Evolutionary conservation across 2,329 filamentous ascomycete species (phyloP).

Genomic region (Fusarium abutilonis): DNA sequence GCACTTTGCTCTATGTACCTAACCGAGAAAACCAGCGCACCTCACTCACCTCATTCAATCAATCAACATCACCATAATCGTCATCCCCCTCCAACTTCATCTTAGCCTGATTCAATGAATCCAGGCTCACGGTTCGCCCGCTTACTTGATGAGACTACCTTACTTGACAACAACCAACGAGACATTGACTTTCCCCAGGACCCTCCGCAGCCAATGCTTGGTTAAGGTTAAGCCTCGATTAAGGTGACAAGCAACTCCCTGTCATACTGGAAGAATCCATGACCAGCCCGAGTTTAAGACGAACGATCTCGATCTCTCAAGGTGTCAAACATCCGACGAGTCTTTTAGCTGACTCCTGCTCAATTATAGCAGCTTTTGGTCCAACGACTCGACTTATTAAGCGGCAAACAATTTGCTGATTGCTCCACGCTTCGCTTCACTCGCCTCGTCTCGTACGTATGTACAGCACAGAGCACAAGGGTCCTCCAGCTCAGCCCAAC

Average conservation of each 20-base stretch:
- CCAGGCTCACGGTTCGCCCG: constrained; percentile 11
- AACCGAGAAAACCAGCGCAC: constrained; percentile 15
- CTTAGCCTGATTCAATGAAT: constrained; percentile 17
- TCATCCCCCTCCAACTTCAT: constrained; percentile 2
- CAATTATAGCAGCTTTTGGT: not conserved
- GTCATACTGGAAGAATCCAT: constrained; percentile 2
- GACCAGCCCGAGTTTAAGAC: not conserved
- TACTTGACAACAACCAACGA: not conserved
- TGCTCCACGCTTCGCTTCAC: not conserved
- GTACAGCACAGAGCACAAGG: constrained; percentile 3
- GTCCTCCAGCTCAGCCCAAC: constrained; percentile 14
- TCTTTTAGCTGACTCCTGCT: not conserved
- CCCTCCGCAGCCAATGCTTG: not conserved
- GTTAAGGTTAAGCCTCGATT: not conserved
- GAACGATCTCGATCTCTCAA: not conserved
- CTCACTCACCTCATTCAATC: constrained; percentile 1
- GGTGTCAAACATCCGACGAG: not conserved
- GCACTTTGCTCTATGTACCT: not conserved
- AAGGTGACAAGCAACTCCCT: constrained; percentile 3
- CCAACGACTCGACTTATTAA: constrained; percentile 2
- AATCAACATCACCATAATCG: constrained; percentile 8
- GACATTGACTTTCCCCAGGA: constrained; percentile 4
- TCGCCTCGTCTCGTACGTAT: not conserved
- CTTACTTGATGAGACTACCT: constrained; percentile 11
- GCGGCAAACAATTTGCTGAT: not conserved